A percentile compares a stretch with the other conserved stretches of the same genome.
phyloP scores from a whole-genome alignment of 352 stramenopile species.

The Phytopythium helicoides region DNA sequence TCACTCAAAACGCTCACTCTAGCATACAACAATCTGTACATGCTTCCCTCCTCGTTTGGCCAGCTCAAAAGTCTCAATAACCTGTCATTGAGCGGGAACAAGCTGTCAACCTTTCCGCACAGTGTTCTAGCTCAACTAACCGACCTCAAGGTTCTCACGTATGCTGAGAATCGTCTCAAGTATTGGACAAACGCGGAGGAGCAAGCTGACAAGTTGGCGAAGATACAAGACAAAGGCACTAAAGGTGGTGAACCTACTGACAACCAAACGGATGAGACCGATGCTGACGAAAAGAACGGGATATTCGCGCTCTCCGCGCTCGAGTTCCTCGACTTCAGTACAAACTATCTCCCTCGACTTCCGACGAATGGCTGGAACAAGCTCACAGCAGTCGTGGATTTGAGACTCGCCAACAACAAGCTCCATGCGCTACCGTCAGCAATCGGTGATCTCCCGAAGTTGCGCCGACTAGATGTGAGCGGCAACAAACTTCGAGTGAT shows the following conservation, averaged over 20 bases:
- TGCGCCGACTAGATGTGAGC: constrained; percentile 43
- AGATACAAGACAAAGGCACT: neutral
- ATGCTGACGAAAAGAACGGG: constrained; percentile 11
- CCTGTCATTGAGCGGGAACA: constrained; percentile 39
- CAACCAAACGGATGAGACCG: neutral
- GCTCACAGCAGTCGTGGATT: constrained; percentile 29
- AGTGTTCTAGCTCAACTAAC: constrained; percentile 13
- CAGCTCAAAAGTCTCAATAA: constrained; percentile 36
- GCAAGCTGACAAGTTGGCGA: neutral
- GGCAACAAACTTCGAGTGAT: constrained; percentile 36
- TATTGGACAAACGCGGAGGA: constrained; percentile 26
- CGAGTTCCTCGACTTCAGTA: constrained; percentile 47
- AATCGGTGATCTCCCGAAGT: constrained; percentile 16
- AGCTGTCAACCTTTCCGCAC: constrained; percentile 40
- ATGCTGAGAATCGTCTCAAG: constrained; percentile 46
- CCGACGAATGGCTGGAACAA: constrained; percentile 23
- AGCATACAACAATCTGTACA: constrained; percentile 37
- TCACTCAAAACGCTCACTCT: constrained; percentile 29
- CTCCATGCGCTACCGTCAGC: constrained; percentile 23
- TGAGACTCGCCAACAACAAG: constrained; percentile 45
- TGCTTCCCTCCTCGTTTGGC: constrained; percentile 35
- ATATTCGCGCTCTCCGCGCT: constrained; percentile 18
- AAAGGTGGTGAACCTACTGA: neutral
- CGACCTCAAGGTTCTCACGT: constrained; percentile 28
- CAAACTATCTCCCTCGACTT: constrained; percentile 33